Percentiles rank a stretch among this genome's conserved stretches.
These are phyloP conservation scores for Mesotaenium endlicherianum DNA, from an alignment of 139 green algal genomes.

Conservation along the genomic window DNA sequence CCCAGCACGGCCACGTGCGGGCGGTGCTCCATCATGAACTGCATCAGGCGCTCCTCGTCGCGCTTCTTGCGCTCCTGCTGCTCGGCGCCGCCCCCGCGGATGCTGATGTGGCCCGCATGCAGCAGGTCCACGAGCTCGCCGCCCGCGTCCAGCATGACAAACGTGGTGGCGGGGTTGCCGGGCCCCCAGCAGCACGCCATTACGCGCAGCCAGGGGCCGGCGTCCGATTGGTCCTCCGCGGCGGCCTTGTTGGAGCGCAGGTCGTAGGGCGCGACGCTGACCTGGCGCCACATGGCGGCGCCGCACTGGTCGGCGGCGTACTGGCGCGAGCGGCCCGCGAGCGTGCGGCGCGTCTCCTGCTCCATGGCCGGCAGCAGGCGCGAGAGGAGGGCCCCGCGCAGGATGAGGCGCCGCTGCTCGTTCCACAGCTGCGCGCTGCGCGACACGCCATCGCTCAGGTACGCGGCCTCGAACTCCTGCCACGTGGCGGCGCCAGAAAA, in stretches of 20 bases:
- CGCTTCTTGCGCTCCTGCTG: slow-evolving; percentile 49
- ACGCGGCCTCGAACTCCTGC: slow-evolving; percentile 44
- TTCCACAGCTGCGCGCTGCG: slow-evolving; percentile 64
- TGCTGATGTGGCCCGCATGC: slow-evolving; percentile 62
- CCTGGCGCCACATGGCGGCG: slow-evolving; percentile 36
- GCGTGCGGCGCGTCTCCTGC: slow-evolving; percentile 54
- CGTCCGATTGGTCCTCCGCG: slow-evolving; percentile 35
- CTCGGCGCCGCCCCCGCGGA: slow-evolving; percentile 2
- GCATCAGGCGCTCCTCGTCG: slow-evolving; percentile 52
- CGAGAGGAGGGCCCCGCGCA: slow-evolving; percentile 58
- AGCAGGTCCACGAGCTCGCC: slow-evolving; percentile 75
- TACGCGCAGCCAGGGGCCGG: slow-evolving; percentile 57
- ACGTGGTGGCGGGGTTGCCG: slow-evolving; percentile 66
- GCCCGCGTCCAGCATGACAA: slow-evolving; percentile 68
- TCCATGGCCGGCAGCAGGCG: slow-evolving; percentile 66
- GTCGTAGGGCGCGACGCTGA: slow-evolving; percentile 45
- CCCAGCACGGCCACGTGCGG: slow-evolving; percentile 81
- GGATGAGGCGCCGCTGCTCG: slow-evolving; percentile 58
- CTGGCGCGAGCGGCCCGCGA: slow-evolving; percentile 13
- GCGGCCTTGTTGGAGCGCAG: slow-evolving; percentile 14
- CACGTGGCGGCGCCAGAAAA: no score
- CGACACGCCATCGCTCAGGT: slow-evolving; percentile 51
- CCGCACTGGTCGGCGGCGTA: slow-evolving; percentile 29
- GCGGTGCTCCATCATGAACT: slow-evolving; percentile 71
- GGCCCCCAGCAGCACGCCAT: slow-evolving; percentile 69